Percentiles rank a stretch among this genome's conserved stretches.
phyloP scores from a whole-genome alignment of 352 stramenopile genomes.

The Albugo candida region DNA sequence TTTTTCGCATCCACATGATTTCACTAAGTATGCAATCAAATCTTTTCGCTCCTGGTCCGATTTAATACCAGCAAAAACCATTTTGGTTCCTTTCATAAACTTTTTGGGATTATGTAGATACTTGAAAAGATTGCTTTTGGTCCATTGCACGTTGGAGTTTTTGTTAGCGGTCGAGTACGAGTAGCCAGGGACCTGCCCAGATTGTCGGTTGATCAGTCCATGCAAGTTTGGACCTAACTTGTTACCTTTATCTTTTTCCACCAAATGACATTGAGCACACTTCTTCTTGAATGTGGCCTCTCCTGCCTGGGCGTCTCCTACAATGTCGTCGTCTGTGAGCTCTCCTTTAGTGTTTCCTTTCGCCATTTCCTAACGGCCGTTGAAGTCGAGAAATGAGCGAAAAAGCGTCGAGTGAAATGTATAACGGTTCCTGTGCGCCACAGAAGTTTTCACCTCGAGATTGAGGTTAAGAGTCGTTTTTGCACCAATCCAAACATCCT shows the following conservation, averaged over 20 bases:
- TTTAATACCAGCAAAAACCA: slow-evolving; percentile 99
- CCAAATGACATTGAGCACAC: slow-evolving; percentile 90
- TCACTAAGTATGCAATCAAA: slow-evolving; percentile 97
- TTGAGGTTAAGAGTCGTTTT: too few relatives aligned
- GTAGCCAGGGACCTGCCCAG: slow-evolving; percentile 91
- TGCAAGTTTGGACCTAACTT: slow-evolving; percentile 98
- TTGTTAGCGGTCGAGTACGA: slow-evolving; percentile 98
- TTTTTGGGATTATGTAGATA: slow-evolving; percentile 99
- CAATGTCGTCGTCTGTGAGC: neutral
- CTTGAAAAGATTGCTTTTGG: slow-evolving; percentile 94
- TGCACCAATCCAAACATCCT: too few relatives aligned
- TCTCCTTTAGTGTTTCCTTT: too few relatives aligned
- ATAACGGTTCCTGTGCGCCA: too few relatives aligned
- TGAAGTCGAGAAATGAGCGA: too few relatives aligned
- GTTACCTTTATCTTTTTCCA: slow-evolving; percentile 80
- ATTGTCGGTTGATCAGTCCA: slow-evolving; percentile 93
- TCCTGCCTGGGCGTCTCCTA: slow-evolving; percentile 68
- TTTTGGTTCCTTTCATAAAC: slow-evolving; percentile 99
- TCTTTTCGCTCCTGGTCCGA: slow-evolving; percentile 93
- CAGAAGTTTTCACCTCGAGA: too few relatives aligned
- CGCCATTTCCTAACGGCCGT: too few relatives aligned
- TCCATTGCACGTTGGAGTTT: slow-evolving; percentile 93
- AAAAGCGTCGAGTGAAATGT: too few relatives aligned
- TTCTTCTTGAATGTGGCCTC: slow-evolving; percentile 96
- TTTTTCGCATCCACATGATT: slow-evolving; percentile 14